phyloP scores from a whole-genome alignment of 345 rosid genomes.

The Conringia planisiliqua region DNA sequence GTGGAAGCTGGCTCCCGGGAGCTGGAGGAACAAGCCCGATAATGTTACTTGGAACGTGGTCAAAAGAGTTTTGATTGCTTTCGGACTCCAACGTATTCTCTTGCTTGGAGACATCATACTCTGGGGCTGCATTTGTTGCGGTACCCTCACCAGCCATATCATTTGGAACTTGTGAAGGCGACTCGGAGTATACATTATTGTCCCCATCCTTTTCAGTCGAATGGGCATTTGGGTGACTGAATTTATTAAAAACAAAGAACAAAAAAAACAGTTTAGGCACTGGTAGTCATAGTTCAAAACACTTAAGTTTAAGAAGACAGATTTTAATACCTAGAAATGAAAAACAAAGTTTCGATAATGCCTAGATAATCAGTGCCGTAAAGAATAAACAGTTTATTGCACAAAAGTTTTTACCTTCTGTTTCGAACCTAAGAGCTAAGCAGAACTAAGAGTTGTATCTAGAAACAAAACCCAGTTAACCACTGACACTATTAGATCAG shows the following conservation, averaged over 20 bases:
- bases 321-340: neutral
- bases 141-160: conserved; percentile 55
- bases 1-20: conserved; percentile 55
- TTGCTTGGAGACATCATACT: conserved; percentile 60
- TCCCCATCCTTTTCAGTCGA: conserved; percentile 52
- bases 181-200: conserved; percentile 42
- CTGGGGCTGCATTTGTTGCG: conserved; percentile 42
- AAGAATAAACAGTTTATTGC: neutral
- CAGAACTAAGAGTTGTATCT: neutral
- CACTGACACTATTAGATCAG: neutral
- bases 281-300: conserved; percentile 7
- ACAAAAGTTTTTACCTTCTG: neutral
- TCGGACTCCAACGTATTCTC: conserved; percentile 48
- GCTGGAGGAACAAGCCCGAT: conserved; percentile 64
- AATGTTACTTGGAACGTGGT: conserved; percentile 54
- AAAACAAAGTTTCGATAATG: neutral
- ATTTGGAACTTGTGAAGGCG: conserved; percentile 48
- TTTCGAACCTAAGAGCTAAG: neutral
- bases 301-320: neutral
- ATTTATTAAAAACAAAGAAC: neutral
- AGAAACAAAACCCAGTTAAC: neutral
- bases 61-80: conserved; percentile 55
- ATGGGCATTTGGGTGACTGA: conserved; percentile 44
- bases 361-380: neutral
- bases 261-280: conserved; percentile 1